Conservation (phyloP, 805 yeast species). For the Candida nonsorbophila region DNA sequence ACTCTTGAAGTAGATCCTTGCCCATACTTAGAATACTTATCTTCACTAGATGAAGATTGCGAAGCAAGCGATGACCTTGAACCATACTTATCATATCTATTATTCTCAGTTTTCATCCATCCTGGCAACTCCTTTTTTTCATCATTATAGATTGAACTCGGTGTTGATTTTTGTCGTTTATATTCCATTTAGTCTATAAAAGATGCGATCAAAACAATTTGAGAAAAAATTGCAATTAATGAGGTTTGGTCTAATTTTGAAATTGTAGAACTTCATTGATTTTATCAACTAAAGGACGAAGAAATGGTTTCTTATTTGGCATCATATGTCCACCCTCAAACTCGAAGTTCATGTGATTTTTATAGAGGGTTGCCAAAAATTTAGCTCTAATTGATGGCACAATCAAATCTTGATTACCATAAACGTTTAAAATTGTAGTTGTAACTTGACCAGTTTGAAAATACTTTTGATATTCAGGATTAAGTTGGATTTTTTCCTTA, state of each 20-base stretch:
- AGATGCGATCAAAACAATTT: no score
- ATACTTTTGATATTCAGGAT: conserved; percentile 13
- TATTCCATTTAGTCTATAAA: no score
- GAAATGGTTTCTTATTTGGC: conserved; percentile 19
- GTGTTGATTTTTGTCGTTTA: no score
- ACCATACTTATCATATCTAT: conserved; percentile 39
- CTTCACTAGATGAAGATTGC: conserved; percentile 4
- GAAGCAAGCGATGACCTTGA: conserved; percentile 9
- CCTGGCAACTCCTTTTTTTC: conserved; percentile 26
- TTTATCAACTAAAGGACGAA: conserved; percentile 12
- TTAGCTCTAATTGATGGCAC: conserved; percentile 27
- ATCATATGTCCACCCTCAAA: conserved; percentile 37
- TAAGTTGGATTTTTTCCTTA: conserved; percentile 12
- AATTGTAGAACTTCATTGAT: conserved; percentile 7
- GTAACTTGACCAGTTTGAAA: conserved; percentile 12
- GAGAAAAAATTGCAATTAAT: no score
- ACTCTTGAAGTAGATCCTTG: conserved; percentile 1
- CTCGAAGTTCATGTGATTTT: conserved; percentile 11
- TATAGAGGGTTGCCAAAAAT: conserved; percentile 16
- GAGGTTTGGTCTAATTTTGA: no score
- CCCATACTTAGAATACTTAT: conserved; percentile 14
- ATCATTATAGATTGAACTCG: conserved; percentile 3
- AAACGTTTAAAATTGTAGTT: conserved; percentile 22
- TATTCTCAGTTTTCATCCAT: conserved; percentile 28
- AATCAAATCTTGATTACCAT: conserved; percentile 25